A percentile compares a stretch with the other conserved stretches of the same genome.
phyloP scores from a whole-genome alignment of 805 yeast genomes.

The Kockiozyma suomiensis region DNA sequence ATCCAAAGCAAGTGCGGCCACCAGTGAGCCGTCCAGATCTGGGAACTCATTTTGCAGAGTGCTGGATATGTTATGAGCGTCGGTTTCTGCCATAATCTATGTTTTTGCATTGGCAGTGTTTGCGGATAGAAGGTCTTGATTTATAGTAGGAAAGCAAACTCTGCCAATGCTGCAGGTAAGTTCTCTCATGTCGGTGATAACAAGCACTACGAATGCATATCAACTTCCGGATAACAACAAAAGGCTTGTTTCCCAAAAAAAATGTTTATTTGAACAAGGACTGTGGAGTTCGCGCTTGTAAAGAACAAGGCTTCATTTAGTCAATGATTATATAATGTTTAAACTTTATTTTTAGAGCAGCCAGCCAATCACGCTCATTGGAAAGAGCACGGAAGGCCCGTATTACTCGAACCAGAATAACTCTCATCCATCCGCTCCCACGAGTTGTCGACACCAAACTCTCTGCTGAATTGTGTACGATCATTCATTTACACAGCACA shows the following conservation, averaged over 20 bases:
- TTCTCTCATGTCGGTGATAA: too few relatives aligned
- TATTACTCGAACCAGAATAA: neutral
- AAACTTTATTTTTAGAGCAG: neutral
- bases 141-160: too few relatives aligned
- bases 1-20: conserved; percentile 24
- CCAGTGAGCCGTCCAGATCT: conserved; percentile 23
- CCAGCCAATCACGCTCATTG: neutral
- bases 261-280: too few relatives aligned
- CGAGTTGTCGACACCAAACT: neutral
- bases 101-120: neutral
- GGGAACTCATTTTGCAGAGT: conserved; percentile 19
- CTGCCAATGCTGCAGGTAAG: too few relatives aligned
- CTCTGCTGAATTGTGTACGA: neutral
- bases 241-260: too few relatives aligned
- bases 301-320: too few relatives aligned
- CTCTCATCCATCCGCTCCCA: neutral
- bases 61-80: neutral
- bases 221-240: too few relatives aligned
- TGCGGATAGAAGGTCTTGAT: neutral
- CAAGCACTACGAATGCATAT: too few relatives aligned
- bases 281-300: too few relatives aligned
- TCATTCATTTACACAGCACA: neutral
- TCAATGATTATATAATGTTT: neutral
- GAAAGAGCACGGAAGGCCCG: neutral
- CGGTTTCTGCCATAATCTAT: neutral